These are phyloP conservation scores for Dictyostelium discoideum DNA, from an alignment of 78 protist species.

Conservation along the genomic window DNA sequence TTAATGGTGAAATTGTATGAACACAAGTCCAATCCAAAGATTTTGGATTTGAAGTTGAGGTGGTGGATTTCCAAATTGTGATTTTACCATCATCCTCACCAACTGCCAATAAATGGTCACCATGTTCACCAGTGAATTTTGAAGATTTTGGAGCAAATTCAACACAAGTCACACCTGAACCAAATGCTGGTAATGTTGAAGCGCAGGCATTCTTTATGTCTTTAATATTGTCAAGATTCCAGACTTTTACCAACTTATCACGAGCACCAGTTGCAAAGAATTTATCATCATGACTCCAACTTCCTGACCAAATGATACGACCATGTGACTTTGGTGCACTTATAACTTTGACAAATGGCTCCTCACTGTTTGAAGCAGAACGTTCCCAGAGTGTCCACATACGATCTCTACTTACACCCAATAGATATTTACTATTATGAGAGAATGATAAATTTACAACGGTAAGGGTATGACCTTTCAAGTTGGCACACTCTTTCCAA, in stretches of 20 bases:
- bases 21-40: slow-evolving; percentile 38
- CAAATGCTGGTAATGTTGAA: slow-evolving; percentile 39
- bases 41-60: background rate
- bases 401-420: slow-evolving; percentile 77
- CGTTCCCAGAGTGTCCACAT: slow-evolving; percentile 69
- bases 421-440: slow-evolving; percentile 31
- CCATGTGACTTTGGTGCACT: slow-evolving; percentile 71
- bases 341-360: slow-evolving; percentile 42
- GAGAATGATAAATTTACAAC: slow-evolving; percentile 78
- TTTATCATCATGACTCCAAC: slow-evolving; percentile 70
- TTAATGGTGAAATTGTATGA: background rate
- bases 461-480: slow-evolving; percentile 77
- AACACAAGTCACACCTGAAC: slow-evolving; percentile 71
- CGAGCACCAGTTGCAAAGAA: slow-evolving; percentile 84
- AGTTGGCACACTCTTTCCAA: slow-evolving; percentile 71
- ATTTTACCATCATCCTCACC: slow-evolving; percentile 86
- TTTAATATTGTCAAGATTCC: background rate
- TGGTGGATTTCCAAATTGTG: slow-evolving; percentile 56
- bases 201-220: slow-evolving; percentile 12
- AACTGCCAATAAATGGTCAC: slow-evolving; percentile 44
- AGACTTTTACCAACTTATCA: slow-evolving; percentile 70
- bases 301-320: slow-evolving; percentile 80
- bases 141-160: slow-evolving; percentile 50
- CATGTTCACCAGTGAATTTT: background rate
- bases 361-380: background rate